Percentiles rank a stretch among this genome's conserved stretches.
Conservation (phyloP, 192 early-diverging fungal genomes). For the Backusella luteola region DNA sequence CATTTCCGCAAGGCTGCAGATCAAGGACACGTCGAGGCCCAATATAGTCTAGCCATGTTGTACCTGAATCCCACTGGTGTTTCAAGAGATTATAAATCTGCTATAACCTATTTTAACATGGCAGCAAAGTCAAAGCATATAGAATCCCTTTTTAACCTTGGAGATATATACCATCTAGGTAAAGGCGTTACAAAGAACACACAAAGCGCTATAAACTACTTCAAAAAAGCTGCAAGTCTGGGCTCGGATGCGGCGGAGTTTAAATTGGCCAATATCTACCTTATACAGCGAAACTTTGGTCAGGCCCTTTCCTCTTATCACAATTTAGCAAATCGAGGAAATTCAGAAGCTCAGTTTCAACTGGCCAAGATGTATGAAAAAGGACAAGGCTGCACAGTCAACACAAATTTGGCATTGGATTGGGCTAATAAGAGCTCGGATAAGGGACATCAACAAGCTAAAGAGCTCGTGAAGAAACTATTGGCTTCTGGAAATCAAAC, state of each 20-base stretch:
- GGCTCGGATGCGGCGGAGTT: slow-evolving; percentile 74
- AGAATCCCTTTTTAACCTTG: slow-evolving; percentile 21
- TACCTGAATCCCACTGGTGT: not conserved
- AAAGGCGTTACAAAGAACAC: slow-evolving; percentile 56
- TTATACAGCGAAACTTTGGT: slow-evolving; percentile 51
- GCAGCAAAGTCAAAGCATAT: slow-evolving; percentile 13
- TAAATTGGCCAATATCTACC: slow-evolving; percentile 80
- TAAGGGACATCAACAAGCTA: slow-evolving; percentile 62
- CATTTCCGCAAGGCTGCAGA: slow-evolving; percentile 32
- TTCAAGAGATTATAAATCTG: not conserved
- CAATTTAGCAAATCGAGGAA: slow-evolving; percentile 55
- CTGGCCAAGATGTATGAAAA: slow-evolving; percentile 78
- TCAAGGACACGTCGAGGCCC: not conserved
- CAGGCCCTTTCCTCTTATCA: slow-evolving; percentile 77
- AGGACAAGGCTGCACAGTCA: slow-evolving; percentile 59
- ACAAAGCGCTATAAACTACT: slow-evolving; percentile 66
- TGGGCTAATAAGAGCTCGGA: slow-evolving; percentile 65
- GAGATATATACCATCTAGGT: slow-evolving; percentile 22
- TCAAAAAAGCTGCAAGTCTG: slow-evolving; percentile 48
- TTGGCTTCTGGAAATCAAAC: not conserved
- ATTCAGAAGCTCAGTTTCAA: slow-evolving; percentile 63
- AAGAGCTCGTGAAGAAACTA: slow-evolving; percentile 15
- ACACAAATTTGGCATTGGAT: slow-evolving; percentile 60
- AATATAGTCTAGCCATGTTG: not conserved
- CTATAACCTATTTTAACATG: not conserved